A percentile compares a stretch with the other conserved stretches of the same genome.
Evolutionary conservation across 306 rosid species (phyloP).

Genomic region (Comarum palustre): DNA sequence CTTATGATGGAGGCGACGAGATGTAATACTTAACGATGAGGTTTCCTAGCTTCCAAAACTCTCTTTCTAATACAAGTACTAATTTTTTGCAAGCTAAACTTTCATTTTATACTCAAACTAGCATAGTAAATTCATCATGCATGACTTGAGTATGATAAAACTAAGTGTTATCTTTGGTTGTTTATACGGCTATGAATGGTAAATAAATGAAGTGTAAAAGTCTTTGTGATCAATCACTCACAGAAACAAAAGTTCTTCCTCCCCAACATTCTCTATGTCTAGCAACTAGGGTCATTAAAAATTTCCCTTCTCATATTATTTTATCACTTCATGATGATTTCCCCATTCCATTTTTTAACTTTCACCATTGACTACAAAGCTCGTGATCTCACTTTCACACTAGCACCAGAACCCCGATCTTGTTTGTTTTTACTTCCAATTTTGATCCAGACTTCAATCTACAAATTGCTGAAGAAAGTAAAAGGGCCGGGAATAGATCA

Average conservation of each 20-base stretch:
- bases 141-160: background rate
- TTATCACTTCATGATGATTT: background rate
- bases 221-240: background rate
- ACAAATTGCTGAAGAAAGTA: background rate
- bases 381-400: background rate
- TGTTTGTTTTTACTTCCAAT: background rate
- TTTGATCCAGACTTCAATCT: background rate
- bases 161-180: background rate
- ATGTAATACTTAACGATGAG: background rate
- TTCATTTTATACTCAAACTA: background rate
- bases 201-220: background rate
- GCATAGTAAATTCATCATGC: background rate
- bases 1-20: background rate
- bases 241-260: background rate
- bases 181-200: background rate
- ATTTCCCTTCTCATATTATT: background rate
- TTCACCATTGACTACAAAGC: background rate
- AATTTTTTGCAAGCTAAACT: background rate
- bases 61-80: background rate
- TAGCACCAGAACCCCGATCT: background rate
- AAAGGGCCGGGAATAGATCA: too few species aligned
- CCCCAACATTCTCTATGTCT: background rate
- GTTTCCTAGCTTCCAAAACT: background rate
- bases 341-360: background rate
- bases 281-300: background rate